Evolutionary conservation across 257 asterid genomes (phyloP).

Genomic region (Agastache rugosa): DNA sequence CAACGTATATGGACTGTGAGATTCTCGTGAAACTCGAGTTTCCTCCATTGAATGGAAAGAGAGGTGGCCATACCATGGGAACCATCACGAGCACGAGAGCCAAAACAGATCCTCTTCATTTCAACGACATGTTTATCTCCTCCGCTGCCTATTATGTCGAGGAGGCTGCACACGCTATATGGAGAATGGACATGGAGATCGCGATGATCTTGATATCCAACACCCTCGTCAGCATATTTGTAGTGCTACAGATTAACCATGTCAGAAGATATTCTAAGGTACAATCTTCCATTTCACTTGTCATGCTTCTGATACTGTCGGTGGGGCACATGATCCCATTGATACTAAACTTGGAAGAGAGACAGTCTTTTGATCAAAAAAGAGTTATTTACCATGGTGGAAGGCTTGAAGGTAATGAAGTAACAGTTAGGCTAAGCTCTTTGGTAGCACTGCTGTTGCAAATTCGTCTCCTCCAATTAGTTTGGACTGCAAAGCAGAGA

Average conservation of each 20-base stretch:
- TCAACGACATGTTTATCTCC: conserved; percentile 44
- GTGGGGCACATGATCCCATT: conserved; percentile 66
- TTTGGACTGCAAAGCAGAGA: conserved; percentile 54
- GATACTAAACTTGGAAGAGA: conserved; percentile 61
- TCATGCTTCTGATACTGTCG: conserved; percentile 64
- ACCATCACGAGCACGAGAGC: conserved; percentile 54
- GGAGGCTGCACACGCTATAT: conserved; percentile 44
- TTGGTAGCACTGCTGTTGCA: conserved; percentile 62
- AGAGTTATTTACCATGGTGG: conserved; percentile 34
- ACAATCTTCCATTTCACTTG: conserved; percentile 53
- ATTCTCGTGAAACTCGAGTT: conserved; percentile 53
- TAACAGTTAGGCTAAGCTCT: conserved; percentile 52
- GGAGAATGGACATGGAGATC: conserved; percentile 82
- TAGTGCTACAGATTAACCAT: conserved; percentile 54
- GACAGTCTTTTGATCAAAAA: conserved; percentile 25
- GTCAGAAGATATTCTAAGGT: conserved; percentile 54
- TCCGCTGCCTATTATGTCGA: conserved; percentile 33
- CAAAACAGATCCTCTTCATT: conserved; percentile 51
- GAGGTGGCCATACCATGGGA: conserved; percentile 43
- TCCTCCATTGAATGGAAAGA: conserved; percentile 37
- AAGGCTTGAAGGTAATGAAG: conserved; percentile 67
- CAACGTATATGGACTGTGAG: conserved; percentile 51
- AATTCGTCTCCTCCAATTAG: conserved; percentile 59
- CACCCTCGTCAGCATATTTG: conserved; percentile 54
- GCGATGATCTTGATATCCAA: conserved; percentile 61